phyloP scores from a whole-genome alignment of 2,329 filamentous ascomycete genomes.

The Ustulina deusta region DNA sequence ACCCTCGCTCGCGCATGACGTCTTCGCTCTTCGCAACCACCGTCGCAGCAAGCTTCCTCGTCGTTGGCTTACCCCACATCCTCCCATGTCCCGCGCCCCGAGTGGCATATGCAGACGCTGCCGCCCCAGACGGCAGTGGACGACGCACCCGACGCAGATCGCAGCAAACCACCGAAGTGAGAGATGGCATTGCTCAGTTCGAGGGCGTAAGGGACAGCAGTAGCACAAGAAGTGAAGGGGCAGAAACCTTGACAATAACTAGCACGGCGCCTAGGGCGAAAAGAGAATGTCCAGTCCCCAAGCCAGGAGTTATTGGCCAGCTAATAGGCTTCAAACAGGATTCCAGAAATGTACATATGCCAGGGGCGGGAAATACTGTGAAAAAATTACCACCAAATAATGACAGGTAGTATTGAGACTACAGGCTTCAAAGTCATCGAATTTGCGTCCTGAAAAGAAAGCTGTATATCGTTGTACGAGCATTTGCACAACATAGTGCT shows the following conservation, averaged over 20 bases:
- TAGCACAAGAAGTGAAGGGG: not conserved
- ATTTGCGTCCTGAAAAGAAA: not conserved
- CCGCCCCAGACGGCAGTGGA: conserved; percentile 44
- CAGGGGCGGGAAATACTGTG: not conserved
- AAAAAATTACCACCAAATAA: conserved; percentile 17
- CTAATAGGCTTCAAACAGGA: conserved; percentile 75
- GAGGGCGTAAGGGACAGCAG: conserved; percentile 37
- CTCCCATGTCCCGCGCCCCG: conserved; percentile 91
- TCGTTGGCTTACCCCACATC: conserved; percentile 89
- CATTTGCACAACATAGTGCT: not conserved
- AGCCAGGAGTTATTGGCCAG: conserved; percentile 84
- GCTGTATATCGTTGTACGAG: conserved; percentile 24
- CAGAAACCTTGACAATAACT: not conserved
- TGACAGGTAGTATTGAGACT: conserved; percentile 25
- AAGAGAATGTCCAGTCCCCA: conserved; percentile 91
- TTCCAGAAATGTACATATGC: not conserved
- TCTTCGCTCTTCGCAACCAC: conserved; percentile 96
- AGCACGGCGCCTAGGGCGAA: conserved; percentile 55
- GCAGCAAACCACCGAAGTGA: conserved; percentile 52
- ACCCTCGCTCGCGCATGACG: conserved; percentile 93
- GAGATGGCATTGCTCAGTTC: conserved; percentile 64
- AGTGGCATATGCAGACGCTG: conserved; percentile 78
- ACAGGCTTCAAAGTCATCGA: not conserved
- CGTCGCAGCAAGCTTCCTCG: conserved; percentile 87
- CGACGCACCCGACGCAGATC: conserved; percentile 49